These are phyloP conservation scores for Aureobasidium pullulans DNA, from an alignment of 2,329 filamentous ascomycete genomes.

Conservation along the genomic window DNA sequence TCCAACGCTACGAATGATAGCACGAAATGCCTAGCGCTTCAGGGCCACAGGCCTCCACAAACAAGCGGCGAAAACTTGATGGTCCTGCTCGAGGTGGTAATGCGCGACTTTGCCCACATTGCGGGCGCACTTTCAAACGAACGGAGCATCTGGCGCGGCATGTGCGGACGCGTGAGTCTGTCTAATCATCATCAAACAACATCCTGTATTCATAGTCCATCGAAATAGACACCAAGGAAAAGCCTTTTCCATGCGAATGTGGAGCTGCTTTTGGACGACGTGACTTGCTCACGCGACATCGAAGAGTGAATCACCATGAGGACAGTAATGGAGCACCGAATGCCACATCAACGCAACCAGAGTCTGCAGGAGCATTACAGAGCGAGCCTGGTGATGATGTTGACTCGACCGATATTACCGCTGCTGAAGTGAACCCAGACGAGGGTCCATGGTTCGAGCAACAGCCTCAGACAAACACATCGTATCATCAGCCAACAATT, in stretches of 20 bases:
- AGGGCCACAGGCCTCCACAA: not conserved
- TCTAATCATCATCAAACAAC: not conserved
- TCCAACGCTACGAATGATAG: not conserved
- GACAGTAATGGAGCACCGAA: not conserved
- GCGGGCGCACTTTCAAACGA: not conserved
- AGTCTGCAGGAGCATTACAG: not conserved
- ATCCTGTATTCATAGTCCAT: not conserved
- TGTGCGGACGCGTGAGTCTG: not conserved
- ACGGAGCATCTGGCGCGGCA: not conserved
- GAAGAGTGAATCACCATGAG: not conserved
- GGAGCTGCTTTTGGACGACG: not conserved
- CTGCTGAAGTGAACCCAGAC: too few relatives aligned
- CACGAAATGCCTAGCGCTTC: not conserved
- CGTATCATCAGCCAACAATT: not conserved
- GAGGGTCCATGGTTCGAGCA: not conserved
- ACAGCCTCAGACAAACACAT: not conserved
- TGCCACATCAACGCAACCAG: not conserved
- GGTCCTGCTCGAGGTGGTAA: not conserved
- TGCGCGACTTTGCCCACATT: not conserved
- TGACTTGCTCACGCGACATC: conserved; percentile 2
- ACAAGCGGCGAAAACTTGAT: not conserved
- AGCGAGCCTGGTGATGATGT: not conserved
- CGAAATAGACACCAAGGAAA: not conserved
- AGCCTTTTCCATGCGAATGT: not conserved
- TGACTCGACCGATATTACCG: not conserved